phyloP scores from a whole-genome alignment of 2,329 filamentous ascomycete species.

The Chrysoporthe cubensis region DNA sequence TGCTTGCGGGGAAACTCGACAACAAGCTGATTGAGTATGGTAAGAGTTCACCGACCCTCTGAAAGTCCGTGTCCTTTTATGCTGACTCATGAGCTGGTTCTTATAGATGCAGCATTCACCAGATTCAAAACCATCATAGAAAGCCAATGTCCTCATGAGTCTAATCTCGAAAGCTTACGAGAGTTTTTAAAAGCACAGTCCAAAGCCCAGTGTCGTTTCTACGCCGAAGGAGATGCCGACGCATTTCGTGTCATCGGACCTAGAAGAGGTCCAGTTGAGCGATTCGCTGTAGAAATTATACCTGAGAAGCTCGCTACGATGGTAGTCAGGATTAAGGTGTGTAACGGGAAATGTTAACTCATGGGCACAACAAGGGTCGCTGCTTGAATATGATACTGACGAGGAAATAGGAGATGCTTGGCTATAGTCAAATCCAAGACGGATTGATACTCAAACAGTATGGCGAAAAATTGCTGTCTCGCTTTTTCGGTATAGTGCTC shows the following conservation, averaged over 20 bases:
- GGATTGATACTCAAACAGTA: too few species aligned
- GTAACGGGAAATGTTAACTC: not conserved
- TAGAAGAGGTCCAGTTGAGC: constrained; percentile 12
- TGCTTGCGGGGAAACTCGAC: not conserved
- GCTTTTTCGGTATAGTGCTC: not conserved
- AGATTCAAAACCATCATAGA: constrained; percentile 10
- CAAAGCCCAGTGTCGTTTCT: not conserved
- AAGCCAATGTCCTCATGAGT: not conserved
- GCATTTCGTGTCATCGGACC: constrained; percentile 8
- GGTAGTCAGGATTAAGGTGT: not conserved
- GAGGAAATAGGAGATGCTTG: not conserved
- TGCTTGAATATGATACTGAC: not conserved
- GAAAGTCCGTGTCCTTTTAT: too few species aligned
- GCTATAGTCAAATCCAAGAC: not conserved
- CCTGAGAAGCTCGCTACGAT: not conserved
- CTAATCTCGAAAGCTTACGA: not conserved
- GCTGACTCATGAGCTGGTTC: not conserved
- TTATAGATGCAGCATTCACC: not conserved
- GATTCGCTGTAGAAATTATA: constrained; percentile 1
- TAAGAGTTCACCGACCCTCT: not conserved
- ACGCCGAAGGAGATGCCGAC: not conserved
- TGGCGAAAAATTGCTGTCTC: not conserved
- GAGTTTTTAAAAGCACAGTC: not conserved
- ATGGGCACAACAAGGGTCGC: not conserved
- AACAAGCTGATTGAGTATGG: not conserved